A percentile compares a stretch with the other conserved stretches of the same genome.
Evolutionary conservation across 2,329 filamentous ascomycete species (phyloP).

Genomic region (Diaporthe sp.): DNA sequence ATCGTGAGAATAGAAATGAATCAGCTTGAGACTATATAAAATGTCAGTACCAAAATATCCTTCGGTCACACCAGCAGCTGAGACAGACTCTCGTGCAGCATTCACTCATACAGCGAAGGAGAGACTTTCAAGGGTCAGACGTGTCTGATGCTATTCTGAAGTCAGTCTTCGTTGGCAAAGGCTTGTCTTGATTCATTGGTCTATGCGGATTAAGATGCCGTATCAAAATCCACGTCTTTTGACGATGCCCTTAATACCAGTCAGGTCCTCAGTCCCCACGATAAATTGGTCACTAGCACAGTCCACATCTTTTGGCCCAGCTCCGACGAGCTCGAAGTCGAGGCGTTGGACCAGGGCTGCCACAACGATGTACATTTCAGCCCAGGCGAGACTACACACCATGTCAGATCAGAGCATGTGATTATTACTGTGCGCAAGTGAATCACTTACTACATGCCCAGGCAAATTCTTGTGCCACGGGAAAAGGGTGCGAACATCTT

Average conservation of each 20-base stretch:
- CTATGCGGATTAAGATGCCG: no score
- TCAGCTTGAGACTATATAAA: background rate
- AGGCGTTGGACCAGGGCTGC: conserved; percentile 37
- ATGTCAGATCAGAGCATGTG: no score
- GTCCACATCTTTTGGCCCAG: conserved; percentile 38
- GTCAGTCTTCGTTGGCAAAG: no score
- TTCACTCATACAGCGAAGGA: no score
- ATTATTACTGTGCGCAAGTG: no score
- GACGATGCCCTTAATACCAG: conserved; percentile 3
- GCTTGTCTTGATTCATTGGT: no score
- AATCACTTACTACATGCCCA: conserved; percentile 46
- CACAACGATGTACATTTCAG: conserved; percentile 41
- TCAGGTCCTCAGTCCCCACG: conserved; percentile 39
- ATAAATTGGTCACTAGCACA: conserved; percentile 41
- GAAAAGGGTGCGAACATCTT: conserved; percentile 45
- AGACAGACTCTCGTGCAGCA: no score
- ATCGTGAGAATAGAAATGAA: background rate
- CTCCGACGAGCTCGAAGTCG: conserved; percentile 38
- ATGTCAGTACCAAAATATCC: no score
- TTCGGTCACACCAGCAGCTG: no score
- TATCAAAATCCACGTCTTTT: background rate
- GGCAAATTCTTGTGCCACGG: conserved; percentile 42
- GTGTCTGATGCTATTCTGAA: no score
- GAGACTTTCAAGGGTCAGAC: no score
- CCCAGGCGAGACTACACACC: conserved; percentile 42